A percentile compares a stretch with the other conserved stretches of the same genome.
phyloP scores from a whole-genome alignment of 176 grass and related monocot genomes.

The Aegilops bicornis region DNA sequence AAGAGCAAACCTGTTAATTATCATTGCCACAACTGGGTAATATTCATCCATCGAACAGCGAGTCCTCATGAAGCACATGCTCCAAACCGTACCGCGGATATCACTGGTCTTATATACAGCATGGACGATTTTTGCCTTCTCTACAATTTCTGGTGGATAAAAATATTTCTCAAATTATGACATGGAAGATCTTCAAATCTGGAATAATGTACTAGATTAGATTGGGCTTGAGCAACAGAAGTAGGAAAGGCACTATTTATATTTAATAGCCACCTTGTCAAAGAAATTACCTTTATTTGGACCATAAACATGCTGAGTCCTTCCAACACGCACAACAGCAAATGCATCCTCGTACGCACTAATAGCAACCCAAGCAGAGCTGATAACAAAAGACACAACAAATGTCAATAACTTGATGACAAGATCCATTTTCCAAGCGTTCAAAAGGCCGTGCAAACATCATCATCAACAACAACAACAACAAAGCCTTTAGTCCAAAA shows the following conservation, averaged over 20 bases:
- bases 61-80: conserved; percentile 89
- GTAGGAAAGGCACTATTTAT: conserved; percentile 35
- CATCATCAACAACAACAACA: too few relatives aligned
- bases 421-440: conserved; percentile 8
- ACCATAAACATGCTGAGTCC: conserved; percentile 31
- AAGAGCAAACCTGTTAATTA: conserved; percentile 78
- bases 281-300: conserved; percentile 50
- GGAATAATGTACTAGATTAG: conserved; percentile 86
- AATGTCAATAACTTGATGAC: conserved; percentile 38
- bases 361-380: conserved; percentile 87
- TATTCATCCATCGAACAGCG: conserved; percentile 55
- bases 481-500: too few relatives aligned
- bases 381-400: conserved; percentile 39
- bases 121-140: conserved; percentile 43
- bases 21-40: conserved; percentile 69
- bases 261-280: conserved; percentile 63
- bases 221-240: conserved; percentile 40
- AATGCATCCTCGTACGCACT: conserved; percentile 84
- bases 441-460: neutral
- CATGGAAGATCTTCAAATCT: conserved; percentile 91
- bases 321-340: conserved; percentile 64
- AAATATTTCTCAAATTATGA: conserved; percentile 98
- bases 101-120: conserved; percentile 39
- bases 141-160: conserved; percentile 91
- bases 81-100: conserved; percentile 85